Percentiles rank a stretch among this genome's conserved stretches.
These are phyloP conservation scores for Papiliotrema terrestris DNA, from an alignment of 1,284 basidiomycete genomes.

Conservation along the genomic window DNA sequence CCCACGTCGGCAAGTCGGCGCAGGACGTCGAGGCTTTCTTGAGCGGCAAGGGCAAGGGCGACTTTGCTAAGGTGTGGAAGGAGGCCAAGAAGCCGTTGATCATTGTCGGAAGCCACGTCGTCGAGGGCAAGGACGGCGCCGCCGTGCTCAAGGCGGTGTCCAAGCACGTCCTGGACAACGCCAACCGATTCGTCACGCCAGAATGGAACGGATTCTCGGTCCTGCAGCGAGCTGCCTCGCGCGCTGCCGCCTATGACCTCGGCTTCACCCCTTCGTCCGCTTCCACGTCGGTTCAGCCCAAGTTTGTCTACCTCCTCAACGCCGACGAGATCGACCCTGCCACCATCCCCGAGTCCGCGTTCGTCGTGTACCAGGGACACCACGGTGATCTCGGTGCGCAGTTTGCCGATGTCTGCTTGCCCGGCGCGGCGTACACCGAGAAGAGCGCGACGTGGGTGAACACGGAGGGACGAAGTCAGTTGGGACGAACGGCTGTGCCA, in stretches of 20 bases:
- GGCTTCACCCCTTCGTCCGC: constrained; percentile 83
- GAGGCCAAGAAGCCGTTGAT: constrained; percentile 90
- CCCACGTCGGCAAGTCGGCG: constrained; percentile 77
- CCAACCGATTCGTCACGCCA: constrained; percentile 69
- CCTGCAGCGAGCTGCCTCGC: constrained; percentile 87
- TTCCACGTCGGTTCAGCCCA: constrained; percentile 72
- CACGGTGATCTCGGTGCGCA: constrained; percentile 97
- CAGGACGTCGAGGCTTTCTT: constrained; percentile 78
- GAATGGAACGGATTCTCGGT: constrained; percentile 97
- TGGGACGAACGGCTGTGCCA: constrained; percentile 89
- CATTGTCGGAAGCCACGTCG: constrained; percentile 82
- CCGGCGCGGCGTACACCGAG: constrained; percentile 93
- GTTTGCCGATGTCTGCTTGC: constrained; percentile 92
- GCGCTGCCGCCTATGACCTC: constrained; percentile 91
- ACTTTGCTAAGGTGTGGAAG: constrained; percentile 84
- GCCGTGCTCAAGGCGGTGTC: constrained; percentile 75
- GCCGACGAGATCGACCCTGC: constrained; percentile 90
- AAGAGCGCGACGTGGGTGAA: constrained; percentile 95
- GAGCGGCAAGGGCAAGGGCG: constrained; percentile 58
- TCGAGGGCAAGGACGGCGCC: constrained; percentile 82
- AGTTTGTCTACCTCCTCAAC: constrained; percentile 96
- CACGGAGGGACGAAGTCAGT: constrained; percentile 90
- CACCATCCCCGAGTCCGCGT: constrained; percentile 88
- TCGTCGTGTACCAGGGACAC: constrained; percentile 99
- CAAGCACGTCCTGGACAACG: constrained; percentile 76